phyloP scores from a whole-genome alignment of 345 rosid genomes.

The Stellera chamaejasme region DNA sequence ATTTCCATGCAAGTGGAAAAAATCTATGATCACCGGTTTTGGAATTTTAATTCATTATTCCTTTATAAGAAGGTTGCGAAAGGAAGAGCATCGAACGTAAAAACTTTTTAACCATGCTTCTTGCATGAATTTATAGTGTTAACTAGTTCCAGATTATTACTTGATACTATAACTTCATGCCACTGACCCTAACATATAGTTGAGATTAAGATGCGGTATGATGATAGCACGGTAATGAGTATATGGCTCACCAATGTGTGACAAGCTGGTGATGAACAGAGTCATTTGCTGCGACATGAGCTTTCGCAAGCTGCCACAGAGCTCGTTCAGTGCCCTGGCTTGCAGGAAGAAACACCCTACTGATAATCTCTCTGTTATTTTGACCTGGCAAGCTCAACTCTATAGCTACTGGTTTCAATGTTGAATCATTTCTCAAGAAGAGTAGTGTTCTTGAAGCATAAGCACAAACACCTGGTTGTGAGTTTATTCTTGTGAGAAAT shows the following conservation, averaged over 20 bases:
- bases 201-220: not conserved
- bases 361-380: not conserved
- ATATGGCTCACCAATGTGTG: constrained; percentile 47
- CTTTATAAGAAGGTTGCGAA: too few relatives aligned
- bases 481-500: constrained; percentile 31
- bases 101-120: too few relatives aligned
- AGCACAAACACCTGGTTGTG: constrained; percentile 28
- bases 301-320: constrained; percentile 52
- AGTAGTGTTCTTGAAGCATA: constrained; percentile 53
- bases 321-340: constrained; percentile 41
- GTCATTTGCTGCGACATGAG: constrained; percentile 60
- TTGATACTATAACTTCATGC: not conserved
- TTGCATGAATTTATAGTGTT: too few relatives aligned
- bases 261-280: constrained; percentile 51
- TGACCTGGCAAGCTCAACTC: constrained; percentile 40
- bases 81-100: too few relatives aligned
- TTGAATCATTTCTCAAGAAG: constrained; percentile 28
- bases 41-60: too few relatives aligned
- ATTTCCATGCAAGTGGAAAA: too few relatives aligned
- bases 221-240: too few relatives aligned
- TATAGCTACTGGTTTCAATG: constrained; percentile 46
- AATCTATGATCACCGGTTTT: too few relatives aligned
- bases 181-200: too few relatives aligned
- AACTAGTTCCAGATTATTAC: too few relatives aligned
- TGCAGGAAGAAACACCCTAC: constrained; percentile 37